These are phyloP conservation scores for Solanum hybrid DNA, from an alignment of 305 asterid species.

Conservation along the genomic window DNA sequence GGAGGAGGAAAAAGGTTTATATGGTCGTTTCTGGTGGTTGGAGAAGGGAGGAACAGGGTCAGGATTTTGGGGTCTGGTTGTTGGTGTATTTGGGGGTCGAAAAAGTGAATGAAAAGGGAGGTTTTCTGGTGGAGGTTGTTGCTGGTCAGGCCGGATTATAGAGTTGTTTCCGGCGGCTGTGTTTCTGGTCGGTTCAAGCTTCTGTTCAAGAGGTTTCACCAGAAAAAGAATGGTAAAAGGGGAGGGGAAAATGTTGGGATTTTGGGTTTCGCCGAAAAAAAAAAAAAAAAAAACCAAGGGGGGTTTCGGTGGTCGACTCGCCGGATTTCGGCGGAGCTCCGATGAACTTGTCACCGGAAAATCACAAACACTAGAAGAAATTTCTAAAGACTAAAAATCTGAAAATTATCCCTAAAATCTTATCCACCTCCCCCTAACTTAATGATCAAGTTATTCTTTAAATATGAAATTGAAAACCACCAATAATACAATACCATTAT, in stretches of 20 bases:
- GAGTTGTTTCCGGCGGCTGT: neutral
- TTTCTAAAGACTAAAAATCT: neutral
- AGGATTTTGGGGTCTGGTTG: neutral
- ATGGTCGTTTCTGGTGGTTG: too few relatives aligned
- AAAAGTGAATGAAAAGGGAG: neutral
- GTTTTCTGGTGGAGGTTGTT: neutral
- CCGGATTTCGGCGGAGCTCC: neutral
- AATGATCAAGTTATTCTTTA: neutral
- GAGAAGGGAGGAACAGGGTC: too few relatives aligned
- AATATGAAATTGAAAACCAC: neutral
- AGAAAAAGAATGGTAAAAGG: too few relatives aligned
- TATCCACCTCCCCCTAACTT: neutral
- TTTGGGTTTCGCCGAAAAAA: too few relatives aligned
- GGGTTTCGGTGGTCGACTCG: neutral
- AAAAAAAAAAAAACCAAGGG: too few relatives aligned
- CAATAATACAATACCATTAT: neutral
- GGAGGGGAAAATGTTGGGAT: too few relatives aligned
- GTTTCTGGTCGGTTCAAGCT: too few relatives aligned
- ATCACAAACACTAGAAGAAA: neutral
- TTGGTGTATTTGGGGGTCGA: neutral
- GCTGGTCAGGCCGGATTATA: neutral
- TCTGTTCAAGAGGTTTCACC: too few relatives aligned
- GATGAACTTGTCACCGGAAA: neutral
- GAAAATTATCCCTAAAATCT: neutral
- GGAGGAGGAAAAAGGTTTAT: too few relatives aligned